Evolutionary conservation across 2,329 filamentous ascomycete genomes (phyloP).

Genomic region (Pseudocercospora musae): DNA sequence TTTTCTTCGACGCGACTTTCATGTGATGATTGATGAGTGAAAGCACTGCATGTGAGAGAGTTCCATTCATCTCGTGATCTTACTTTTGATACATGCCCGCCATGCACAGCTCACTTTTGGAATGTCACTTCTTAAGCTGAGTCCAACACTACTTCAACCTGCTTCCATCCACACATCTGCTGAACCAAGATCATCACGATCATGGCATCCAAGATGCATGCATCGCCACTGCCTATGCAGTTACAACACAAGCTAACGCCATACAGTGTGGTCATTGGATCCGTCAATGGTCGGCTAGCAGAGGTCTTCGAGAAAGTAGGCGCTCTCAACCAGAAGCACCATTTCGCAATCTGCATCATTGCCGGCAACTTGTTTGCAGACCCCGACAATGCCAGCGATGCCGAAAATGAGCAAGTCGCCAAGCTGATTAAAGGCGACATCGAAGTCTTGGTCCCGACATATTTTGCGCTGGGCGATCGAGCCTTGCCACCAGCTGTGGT

Average conservation of each 20-base stretch:
- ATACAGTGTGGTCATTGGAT: constrained; percentile 73
- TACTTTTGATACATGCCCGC: not conserved
- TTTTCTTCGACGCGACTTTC: not conserved
- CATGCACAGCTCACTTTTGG: not conserved
- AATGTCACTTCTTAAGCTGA: not conserved
- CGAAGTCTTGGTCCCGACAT: constrained; percentile 74
- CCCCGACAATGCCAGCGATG: constrained; percentile 41
- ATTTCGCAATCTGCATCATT: constrained; percentile 80
- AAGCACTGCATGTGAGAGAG: not conserved
- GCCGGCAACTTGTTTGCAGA: constrained; percentile 76
- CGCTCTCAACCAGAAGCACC: constrained; percentile 79
- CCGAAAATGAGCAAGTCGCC: constrained; percentile 42
- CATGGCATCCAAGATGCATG: constrained; percentile 59
- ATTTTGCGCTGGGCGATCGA: constrained; percentile 77
- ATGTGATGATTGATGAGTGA: not conserved
- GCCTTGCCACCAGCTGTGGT: constrained; percentile 70
- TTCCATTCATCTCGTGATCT: not conserved
- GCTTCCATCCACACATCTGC: not conserved
- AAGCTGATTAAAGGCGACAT: constrained; percentile 71
- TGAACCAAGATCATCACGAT: not conserved
- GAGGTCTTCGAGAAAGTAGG: constrained; percentile 73
- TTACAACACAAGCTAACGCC: constrained; percentile 3
- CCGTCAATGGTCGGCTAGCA: constrained; percentile 73
- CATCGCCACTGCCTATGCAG: constrained; percentile 1
- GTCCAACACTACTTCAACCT: not conserved